Evolutionary conservation across 2,329 filamentous ascomycete species (phyloP).

Genomic region (Cryoendolithus antarcticus): DNA sequence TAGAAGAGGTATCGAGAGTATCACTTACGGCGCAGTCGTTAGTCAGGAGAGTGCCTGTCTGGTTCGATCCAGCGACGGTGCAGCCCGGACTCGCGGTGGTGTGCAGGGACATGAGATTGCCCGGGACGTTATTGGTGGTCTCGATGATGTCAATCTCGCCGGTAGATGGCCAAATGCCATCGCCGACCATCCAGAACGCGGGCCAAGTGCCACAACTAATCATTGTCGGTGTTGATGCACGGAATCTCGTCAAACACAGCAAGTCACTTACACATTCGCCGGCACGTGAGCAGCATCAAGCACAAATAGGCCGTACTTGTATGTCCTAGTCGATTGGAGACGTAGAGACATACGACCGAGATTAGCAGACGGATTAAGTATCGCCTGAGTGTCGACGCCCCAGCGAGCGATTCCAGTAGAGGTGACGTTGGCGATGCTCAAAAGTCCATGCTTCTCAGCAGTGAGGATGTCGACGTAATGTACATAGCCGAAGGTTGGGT

Average conservation of each 20-base stretch:
- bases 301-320: conserved; percentile 36
- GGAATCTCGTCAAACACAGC: conserved; percentile 7
- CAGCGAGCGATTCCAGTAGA: conserved; percentile 10
- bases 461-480: conserved; percentile 28
- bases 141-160: conserved; percentile 38
- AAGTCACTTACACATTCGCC: conserved; percentile 35
- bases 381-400: conserved; percentile 12
- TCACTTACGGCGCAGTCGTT: conserved; percentile 39
- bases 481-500: conserved; percentile 19
- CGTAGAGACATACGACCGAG: conserved; percentile 31
- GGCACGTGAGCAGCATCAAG: conserved; percentile 40
- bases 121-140: conserved; percentile 21
- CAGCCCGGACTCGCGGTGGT: conserved; percentile 26
- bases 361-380: conserved; percentile 22
- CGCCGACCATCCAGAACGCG: conserved; percentile 23
- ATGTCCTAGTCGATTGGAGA: conserved; percentile 33
- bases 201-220: conserved; percentile 27
- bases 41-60: conserved; percentile 36
- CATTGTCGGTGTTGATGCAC: neutral
- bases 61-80: conserved; percentile 21
- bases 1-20: too few species aligned
- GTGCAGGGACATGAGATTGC: conserved; percentile 26
- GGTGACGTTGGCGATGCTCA: conserved; percentile 11
- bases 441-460: conserved; percentile 18
- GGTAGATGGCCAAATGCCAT: conserved; percentile 28